A percentile compares a stretch with the other conserved stretches of the same genome.
Conservation (phyloP, 225 moss, liverwort and hornwort genomes). For the Antitrichia curtipendula region DNA sequence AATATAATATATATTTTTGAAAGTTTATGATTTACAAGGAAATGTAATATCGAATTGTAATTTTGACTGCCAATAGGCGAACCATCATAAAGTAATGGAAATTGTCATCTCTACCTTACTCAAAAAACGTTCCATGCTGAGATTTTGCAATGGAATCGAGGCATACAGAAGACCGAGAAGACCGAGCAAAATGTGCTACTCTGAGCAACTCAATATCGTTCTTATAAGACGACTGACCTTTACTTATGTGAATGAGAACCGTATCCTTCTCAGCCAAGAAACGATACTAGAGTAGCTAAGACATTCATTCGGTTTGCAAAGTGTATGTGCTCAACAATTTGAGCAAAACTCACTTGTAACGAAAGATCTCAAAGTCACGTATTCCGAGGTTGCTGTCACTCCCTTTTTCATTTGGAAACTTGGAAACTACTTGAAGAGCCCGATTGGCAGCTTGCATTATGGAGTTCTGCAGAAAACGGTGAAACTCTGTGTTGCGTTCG, state of each 20-base stretch:
- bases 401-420: slow-evolving; percentile 17
- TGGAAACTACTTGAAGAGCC: slow-evolving; percentile 42
- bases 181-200: not conserved
- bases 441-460: slow-evolving; percentile 47
- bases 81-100: not conserved
- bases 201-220: not conserved
- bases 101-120: not conserved
- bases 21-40: not conserved
- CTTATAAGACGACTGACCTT: not conserved
- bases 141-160: not conserved
- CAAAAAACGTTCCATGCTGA: not conserved
- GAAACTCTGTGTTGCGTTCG: slow-evolving; percentile 62
- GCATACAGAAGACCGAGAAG: not conserved
- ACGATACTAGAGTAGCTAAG: not conserved
- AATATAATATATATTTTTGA: not conserved
- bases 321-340: not conserved
- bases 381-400: slow-evolving; percentile 24
- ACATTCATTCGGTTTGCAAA: not conserved
- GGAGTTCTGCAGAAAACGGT: slow-evolving; percentile 52
- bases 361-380: slow-evolving; percentile 23
- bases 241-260: not conserved
- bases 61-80: not conserved
- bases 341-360: slow-evolving; percentile 44
- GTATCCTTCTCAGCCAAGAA: not conserved
- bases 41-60: not conserved